phyloP scores from a whole-genome alignment of 1,139 yeast species.

The Nadsonia commutata region DNA sequence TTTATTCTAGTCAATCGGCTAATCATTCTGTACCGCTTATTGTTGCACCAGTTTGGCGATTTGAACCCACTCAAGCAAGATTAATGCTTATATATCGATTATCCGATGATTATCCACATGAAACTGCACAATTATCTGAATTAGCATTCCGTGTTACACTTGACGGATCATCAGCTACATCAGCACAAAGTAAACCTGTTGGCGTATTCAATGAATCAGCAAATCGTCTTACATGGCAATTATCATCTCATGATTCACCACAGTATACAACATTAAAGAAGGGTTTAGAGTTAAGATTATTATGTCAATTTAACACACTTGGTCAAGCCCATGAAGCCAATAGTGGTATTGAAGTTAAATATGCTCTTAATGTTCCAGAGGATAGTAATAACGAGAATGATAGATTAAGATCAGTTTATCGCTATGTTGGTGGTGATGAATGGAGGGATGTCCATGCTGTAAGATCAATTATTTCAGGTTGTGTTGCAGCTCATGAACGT shows the following conservation, averaged over 20 bases:
- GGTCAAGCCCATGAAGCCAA: slow-evolving; percentile 19
- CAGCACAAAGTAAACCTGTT: slow-evolving; percentile 81
- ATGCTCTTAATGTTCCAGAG: slow-evolving; percentile 8
- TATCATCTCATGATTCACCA: slow-evolving; percentile 26
- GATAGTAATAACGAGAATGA: slow-evolving; percentile 1
- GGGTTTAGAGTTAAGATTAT: slow-evolving; percentile 44
- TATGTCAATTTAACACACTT: slow-evolving; percentile 26
- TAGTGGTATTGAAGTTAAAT: slow-evolving; percentile 20
- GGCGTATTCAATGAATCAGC: slow-evolving; percentile 79
- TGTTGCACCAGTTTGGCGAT: slow-evolving; percentile 77
- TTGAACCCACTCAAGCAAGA: slow-evolving; percentile 71
- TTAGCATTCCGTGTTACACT: slow-evolving; percentile 49
- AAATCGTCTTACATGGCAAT: slow-evolving; percentile 77
- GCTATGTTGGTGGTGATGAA: background rate
- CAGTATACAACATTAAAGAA: slow-evolving; percentile 49
- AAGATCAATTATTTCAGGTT: slow-evolving; percentile 7
- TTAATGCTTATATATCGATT: slow-evolving; percentile 61
- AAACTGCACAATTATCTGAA: slow-evolving; percentile 34
- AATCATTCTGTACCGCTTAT: slow-evolving; percentile 42
- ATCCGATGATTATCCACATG: slow-evolving; percentile 33
- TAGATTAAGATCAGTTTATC: background rate
- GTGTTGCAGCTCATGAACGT: background rate
- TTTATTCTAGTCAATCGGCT: slow-evolving; percentile 28
- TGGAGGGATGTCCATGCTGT: slow-evolving; percentile 11
- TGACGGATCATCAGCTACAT: slow-evolving; percentile 34